These are phyloP conservation scores for Raddia guianensis DNA, from an alignment of 176 grass and related monocot genomes.

Conservation along the genomic window DNA sequence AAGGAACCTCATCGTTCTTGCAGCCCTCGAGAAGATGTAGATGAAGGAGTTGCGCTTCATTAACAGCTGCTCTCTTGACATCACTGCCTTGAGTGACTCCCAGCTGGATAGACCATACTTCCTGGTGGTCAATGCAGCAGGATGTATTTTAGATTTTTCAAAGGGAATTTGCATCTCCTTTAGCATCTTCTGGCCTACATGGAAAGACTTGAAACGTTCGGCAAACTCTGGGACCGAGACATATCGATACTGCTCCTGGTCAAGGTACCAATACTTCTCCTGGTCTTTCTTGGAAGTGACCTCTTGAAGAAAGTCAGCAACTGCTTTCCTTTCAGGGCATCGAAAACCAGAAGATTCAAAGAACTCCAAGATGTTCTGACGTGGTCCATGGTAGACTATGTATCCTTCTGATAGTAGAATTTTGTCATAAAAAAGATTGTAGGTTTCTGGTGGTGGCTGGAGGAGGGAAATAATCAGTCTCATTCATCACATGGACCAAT, in stretches of 20 bases:
- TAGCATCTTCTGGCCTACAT: conserved; percentile 41
- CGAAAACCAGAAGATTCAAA: conserved; percentile 58
- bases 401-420: conserved; percentile 70
- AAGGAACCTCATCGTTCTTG: conserved; percentile 76
- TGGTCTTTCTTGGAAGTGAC: conserved; percentile 73
- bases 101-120: conserved; percentile 47
- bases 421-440: conserved; percentile 69
- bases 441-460: conserved; percentile 79
- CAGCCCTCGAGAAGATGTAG: conserved; percentile 57
- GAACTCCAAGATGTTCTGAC: conserved; percentile 59
- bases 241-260: conserved; percentile 42
- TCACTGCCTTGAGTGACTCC: conserved; percentile 55
- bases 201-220: conserved; percentile 47
- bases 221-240: conserved; percentile 54
- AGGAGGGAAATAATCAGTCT: conserved; percentile 68
- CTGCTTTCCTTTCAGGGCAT: conserved; percentile 71
- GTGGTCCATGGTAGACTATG: conserved; percentile 70
- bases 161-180: conserved; percentile 52
- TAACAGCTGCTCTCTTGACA: conserved; percentile 51
- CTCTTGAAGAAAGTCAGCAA: conserved; percentile 72
- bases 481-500: conserved; percentile 66
- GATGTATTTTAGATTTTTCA: conserved; percentile 46
- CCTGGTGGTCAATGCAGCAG: conserved; percentile 45
- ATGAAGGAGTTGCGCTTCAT: conserved; percentile 72
- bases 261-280: conserved; percentile 54